Percentiles rank a stretch among this genome's conserved stretches.
phyloP scores from a whole-genome alignment of 192 early-diverging fungal species.

The Entomortierella lignicola region DNA sequence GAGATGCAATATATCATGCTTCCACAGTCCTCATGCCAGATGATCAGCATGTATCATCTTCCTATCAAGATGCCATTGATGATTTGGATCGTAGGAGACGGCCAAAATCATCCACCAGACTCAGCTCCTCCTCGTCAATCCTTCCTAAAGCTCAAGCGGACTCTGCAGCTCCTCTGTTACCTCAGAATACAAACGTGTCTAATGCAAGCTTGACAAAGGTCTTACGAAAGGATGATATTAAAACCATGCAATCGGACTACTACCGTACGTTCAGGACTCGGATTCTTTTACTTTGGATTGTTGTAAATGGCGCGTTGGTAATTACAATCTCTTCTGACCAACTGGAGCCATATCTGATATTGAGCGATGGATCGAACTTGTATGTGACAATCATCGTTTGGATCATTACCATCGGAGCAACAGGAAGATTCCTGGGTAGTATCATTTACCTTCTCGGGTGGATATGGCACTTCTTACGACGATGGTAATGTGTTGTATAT shows the following conservation, averaged over 20 bases:
- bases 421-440: conserved; percentile 45
- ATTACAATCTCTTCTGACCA: conserved; percentile 52
- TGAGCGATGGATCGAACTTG: conserved; percentile 43
- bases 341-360: conserved; percentile 27
- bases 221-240: conserved; percentile 27
- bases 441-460: conserved; percentile 34
- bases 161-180: not conserved
- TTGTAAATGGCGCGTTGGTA: conserved; percentile 42
- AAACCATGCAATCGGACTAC: conserved; percentile 50
- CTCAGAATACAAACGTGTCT: not conserved
- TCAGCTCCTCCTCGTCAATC: conserved; percentile 10
- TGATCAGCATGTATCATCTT: conserved; percentile 18
- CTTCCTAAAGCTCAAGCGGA: conserved; percentile 16
- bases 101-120: conserved; percentile 5
- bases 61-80: conserved; percentile 50
- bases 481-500: not conserved
- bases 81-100: conserved; percentile 36
- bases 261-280: conserved; percentile 40
- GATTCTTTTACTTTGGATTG: conserved; percentile 45
- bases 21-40: conserved; percentile 52
- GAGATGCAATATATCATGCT: conserved; percentile 49
- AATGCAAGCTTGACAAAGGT: conserved; percentile 9
- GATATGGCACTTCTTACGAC: conserved; percentile 33
- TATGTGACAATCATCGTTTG: conserved; percentile 50
- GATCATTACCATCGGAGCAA: conserved; percentile 45